A percentile compares a stretch with the other conserved stretches of the same genome.
Evolutionary conservation across 192 early-diverging fungal genomes (phyloP).

Genomic region (Geosiphon pyriformis): DNA sequence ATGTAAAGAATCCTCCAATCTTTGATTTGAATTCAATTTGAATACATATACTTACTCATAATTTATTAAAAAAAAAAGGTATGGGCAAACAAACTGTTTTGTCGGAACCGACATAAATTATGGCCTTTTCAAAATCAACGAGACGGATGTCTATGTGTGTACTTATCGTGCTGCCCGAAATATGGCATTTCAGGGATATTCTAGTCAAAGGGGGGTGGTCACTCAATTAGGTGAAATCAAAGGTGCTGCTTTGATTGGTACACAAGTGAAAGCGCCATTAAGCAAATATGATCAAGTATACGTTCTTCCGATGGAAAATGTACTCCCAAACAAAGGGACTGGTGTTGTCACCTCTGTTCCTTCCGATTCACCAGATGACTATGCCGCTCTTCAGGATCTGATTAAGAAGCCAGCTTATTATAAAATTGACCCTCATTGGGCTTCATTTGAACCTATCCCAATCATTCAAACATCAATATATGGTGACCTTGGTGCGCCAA

Average conservation of each 20-base stretch:
- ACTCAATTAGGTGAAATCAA: slow-evolving; percentile 67
- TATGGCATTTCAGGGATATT: slow-evolving; percentile 93
- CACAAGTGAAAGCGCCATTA: slow-evolving; percentile 86
- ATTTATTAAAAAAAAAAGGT: slow-evolving; percentile 31
- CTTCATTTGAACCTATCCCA: slow-evolving; percentile 72
- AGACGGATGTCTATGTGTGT: slow-evolving; percentile 79
- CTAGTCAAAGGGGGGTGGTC: slow-evolving; percentile 60
- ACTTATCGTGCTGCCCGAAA: slow-evolving; percentile 93
- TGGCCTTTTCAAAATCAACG: slow-evolving; percentile 76
- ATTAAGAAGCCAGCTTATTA: slow-evolving; percentile 93
- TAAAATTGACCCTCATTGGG: slow-evolving; percentile 84
- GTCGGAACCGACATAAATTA: slow-evolving; percentile 90
- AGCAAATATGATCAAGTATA: slow-evolving; percentile 74
- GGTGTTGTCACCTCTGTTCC: slow-evolving; percentile 99
- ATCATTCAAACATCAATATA: slow-evolving; percentile 84
- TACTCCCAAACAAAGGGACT: slow-evolving; percentile 93
- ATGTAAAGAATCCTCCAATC: slow-evolving; percentile 50
- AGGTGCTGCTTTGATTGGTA: slow-evolving; percentile 79
- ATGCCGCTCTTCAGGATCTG: slow-evolving; percentile 82
- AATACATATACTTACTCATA: not conserved
- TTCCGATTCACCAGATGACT: slow-evolving; percentile 98
- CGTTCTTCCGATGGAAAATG: slow-evolving; percentile 96
- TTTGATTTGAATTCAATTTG: not conserved
- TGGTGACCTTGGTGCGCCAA: slow-evolving; percentile 81
- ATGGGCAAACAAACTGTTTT: slow-evolving; percentile 98